These are phyloP conservation scores for Trichoderma gamsii DNA, from an alignment of 495 filamentous ascomycete species.

Conservation along the genomic window DNA sequence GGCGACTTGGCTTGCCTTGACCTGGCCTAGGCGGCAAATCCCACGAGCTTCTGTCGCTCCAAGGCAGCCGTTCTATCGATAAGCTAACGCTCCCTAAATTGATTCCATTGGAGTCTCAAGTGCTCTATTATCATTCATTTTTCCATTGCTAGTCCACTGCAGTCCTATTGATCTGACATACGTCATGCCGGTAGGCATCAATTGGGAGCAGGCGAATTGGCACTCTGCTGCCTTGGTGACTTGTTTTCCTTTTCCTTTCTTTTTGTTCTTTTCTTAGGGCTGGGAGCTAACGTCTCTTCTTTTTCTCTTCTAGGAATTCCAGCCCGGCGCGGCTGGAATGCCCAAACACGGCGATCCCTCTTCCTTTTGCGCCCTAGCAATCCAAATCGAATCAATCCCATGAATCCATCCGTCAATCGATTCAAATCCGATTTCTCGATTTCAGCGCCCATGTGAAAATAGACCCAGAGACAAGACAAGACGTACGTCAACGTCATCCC, in stretches of 20 bases:
- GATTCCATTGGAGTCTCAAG: background rate
- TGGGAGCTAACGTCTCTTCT: background rate
- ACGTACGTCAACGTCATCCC: conserved; percentile 10
- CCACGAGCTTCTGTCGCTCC: background rate
- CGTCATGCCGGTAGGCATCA: background rate
- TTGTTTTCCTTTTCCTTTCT: background rate
- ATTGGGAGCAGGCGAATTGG: background rate
- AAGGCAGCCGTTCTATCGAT: conserved; percentile 10
- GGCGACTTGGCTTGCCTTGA: background rate
- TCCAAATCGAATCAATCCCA: background rate
- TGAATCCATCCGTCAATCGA: background rate
- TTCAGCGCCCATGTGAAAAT: conserved; percentile 4
- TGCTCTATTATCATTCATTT: background rate
- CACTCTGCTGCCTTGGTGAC: background rate
- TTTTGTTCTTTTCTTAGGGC: background rate
- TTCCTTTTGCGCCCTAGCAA: background rate
- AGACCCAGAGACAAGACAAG: background rate
- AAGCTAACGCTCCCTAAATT: background rate
- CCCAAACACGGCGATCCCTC: background rate
- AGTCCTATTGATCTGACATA: background rate
- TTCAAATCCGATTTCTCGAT: background rate
- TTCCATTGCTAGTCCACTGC: background rate
- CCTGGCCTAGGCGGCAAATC: background rate
- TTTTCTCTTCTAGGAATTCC: background rate
- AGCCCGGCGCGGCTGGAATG: conserved; percentile 9